Evolutionary conservation across 352 stramenopile species (phyloP).

Genomic region (Achlya hypogyna): DNA sequence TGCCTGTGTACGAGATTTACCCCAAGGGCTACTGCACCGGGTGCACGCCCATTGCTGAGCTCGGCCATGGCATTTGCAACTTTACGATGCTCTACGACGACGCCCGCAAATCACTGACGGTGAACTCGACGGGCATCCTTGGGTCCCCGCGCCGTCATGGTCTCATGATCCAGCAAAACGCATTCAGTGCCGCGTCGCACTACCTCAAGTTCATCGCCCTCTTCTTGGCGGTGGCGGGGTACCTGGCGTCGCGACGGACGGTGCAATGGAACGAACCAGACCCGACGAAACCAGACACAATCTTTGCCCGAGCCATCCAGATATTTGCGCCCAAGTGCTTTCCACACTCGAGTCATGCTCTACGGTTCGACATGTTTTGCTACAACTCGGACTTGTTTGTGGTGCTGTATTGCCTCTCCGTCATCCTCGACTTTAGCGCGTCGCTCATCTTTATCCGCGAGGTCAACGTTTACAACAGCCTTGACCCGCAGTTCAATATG

Average conservation of each 20-base stretch:
- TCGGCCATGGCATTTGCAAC: slow-evolving; percentile 8
- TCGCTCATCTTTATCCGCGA: background rate
- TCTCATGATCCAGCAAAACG: background rate
- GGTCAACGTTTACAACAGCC: background rate
- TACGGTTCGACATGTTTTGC: slow-evolving; percentile 8
- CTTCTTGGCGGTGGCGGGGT: background rate
- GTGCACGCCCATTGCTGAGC: background rate
- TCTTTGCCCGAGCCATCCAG: background rate
- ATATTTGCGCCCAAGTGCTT: background rate
- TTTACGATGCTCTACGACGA: slow-evolving; percentile 9
- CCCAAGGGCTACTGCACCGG: slow-evolving; percentile 1
- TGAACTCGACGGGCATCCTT: background rate
- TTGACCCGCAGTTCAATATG: background rate
- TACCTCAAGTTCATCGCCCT: background rate
- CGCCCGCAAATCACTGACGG: background rate
- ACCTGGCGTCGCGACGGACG: background rate
- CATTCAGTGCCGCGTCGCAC: background rate
- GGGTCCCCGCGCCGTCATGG: background rate
- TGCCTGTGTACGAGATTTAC: background rate
- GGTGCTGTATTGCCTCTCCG: background rate
- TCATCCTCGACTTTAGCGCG: background rate
- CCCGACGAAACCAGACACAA: background rate
- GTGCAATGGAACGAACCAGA: slow-evolving; percentile 2
- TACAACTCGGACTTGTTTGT: slow-evolving; percentile 20
- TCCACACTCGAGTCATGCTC: background rate